Evolutionary conservation across 225 moss, liverwort and hornwort genomes (phyloP), one percentile per base, ranked within the genome.

Genomic region (Ulota crispa): DNA sequence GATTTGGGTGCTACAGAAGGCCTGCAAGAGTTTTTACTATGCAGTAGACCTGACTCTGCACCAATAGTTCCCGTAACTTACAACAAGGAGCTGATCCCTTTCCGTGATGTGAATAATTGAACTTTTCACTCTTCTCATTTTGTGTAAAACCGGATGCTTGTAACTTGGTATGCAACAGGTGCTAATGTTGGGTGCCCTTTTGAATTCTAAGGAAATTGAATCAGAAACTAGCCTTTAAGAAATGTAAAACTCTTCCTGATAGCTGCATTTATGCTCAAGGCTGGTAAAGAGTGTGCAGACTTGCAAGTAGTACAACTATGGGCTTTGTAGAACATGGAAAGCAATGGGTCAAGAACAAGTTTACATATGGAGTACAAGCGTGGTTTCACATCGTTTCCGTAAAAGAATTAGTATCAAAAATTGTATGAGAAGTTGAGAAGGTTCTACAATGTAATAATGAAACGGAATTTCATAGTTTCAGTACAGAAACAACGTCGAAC

Each of bases 1-100:
- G 86, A 73, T 80, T 82, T 50, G 32, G 73, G 84, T 86, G 86
- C 77, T 77, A 82, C 73, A 84, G 77, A 64, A 84, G 77, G 43
- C 82, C 89, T 0, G 56, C 82, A 34, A 80, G 50, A 68, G 71
- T 62, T 27, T 72, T 4, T 57, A 50, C 50, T 50, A 34, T 73
- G 63, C 79, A 89, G 52, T 73, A 84, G 61, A 67, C 64, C 13
- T 64, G 71, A 80, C 26, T 76, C 82, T 68, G 12, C 31, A 21
- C 16, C 57, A 65, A 36, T 70, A 6, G 81, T 3, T 8, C 0
- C 32, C 16, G 14, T 23, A n/a, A n/a, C n/a, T n/a, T n/a, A 68
- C 8, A 4, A 61, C 19, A 53, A 63, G 63, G 45, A 75, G 63
- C 45, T 71, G 30, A 67, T 37, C 2, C 12, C 45, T 23, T 67